Conservation (phyloP, 2,329 filamentous ascomycete species). For the Nemania abortiva region DNA sequence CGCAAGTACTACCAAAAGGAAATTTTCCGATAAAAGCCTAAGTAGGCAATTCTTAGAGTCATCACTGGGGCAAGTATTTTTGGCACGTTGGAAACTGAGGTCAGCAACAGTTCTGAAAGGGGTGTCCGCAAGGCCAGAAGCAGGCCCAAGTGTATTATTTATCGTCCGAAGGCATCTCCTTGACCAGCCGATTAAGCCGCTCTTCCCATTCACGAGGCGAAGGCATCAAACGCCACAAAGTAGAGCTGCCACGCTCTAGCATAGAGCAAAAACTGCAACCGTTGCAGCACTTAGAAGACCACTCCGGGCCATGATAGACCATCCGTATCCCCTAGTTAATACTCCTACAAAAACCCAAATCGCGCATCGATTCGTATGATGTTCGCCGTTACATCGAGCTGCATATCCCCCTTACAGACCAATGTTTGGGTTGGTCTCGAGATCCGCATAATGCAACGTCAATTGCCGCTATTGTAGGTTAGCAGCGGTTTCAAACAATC, state of each 20-base stretch:
- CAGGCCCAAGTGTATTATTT: conserved; percentile 18
- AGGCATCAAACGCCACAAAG: conserved; percentile 37
- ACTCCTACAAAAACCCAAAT: conserved; percentile 45
- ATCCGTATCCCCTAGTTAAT: conserved; percentile 41
- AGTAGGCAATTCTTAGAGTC: background rate
- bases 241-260: conserved; percentile 23
- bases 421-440: conserved; percentile 60
- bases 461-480: conserved; percentile 65
- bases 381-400: conserved; percentile 36
- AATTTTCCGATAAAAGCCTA: too few relatives aligned
- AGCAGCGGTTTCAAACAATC: conserved; percentile 14
- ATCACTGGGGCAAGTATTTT: background rate
- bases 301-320: conserved; percentile 29
- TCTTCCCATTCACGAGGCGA: conserved; percentile 32
- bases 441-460: conserved; percentile 70
- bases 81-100: background rate
- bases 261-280: conserved; percentile 17
- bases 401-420: conserved; percentile 36
- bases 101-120: background rate
- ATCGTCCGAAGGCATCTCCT: conserved; percentile 8
- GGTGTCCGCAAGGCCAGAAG: background rate
- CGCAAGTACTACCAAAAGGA: too few relatives aligned
- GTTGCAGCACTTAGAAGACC: conserved; percentile 25
- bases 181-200: conserved; percentile 29
- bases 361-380: conserved; percentile 32